Evolutionary conservation across 768 basidiomycete genomes (phyloP), one percentile per base, ranked within the genome.

Genomic region (Leucocoprinus birnbaumii): DNA sequence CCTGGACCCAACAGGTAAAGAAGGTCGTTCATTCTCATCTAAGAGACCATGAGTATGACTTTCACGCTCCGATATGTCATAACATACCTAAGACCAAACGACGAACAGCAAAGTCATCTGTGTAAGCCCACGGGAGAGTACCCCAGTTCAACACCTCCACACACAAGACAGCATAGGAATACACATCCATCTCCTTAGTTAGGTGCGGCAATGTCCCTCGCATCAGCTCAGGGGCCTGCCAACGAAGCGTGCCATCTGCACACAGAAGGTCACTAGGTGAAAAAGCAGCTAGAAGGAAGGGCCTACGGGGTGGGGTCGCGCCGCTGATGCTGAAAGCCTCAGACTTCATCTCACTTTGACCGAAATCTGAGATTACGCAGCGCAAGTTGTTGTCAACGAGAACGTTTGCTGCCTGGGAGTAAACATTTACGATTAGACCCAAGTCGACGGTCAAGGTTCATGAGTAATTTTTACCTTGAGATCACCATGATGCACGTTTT

Each of bases 301-400:
- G n/a, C 78, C 48, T 60, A 85, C 84, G 73, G 55, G 75, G 72
- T 31, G 71, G 70, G 2, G 74, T 64, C 21, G 71, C 71, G 9
- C 82, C 83, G 52, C 81, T 86, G 2, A 87, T 72, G 27, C 80
- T 75, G 60, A 76, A 84, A 3, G 80, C 83, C 65, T 92, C 88
- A 14, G 77, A 80, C 69, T 85, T 89, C 74, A 92, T 84, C 67
- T 89, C 85, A 60, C 82, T 86, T 66, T 92, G 87, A 0, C 89
- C 90, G 66, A 94, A 94, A 64, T 93, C 90, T 25, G 88, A 83
- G 40, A 94, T 83, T 38, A 92, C 76, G 56, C 89, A 92, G 44
- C 72, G 79, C 2, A 79, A 75, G 1, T 75, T 67, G 57, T 89
- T 83, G 59, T 87, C 82, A 13, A 94, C 82, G 2, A 94, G 79